Conservation (phyloP, 179 eudicot species). For the Silene vulgaris region DNA sequence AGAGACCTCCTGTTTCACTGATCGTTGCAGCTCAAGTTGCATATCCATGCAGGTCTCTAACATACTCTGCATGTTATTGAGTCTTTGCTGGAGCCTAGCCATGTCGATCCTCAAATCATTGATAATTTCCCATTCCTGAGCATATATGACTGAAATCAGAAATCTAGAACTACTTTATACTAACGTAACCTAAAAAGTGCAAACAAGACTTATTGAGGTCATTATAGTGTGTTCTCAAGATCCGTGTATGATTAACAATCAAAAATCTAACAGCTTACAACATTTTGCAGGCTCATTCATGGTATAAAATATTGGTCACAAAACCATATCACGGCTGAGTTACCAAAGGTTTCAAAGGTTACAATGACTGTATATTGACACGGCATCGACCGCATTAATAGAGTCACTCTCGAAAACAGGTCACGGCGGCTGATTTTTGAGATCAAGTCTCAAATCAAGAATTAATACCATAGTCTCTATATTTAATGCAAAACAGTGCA, state of each 20-base stretch:
- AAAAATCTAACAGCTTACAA: not conserved
- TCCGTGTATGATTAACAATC: not conserved
- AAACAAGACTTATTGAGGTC: not conserved
- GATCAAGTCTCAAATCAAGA: not conserved
- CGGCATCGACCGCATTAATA: too few relatives aligned
- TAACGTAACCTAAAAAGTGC: not conserved
- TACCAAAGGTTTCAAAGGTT: not conserved
- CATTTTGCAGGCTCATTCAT: not conserved
- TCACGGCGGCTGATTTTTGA: not conserved
- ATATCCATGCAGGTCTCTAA: slow-evolving; percentile 83
- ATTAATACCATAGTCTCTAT: too few relatives aligned
- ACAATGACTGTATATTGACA: not conserved
- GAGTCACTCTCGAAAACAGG: not conserved
- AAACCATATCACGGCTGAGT: not conserved
- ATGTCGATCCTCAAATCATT: slow-evolving; percentile 75
- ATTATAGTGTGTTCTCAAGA: not conserved
- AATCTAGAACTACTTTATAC: not conserved
- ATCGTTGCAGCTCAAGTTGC: slow-evolving; percentile 82
- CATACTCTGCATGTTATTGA: slow-evolving; percentile 82
- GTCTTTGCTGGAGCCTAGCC: slow-evolving; percentile 69
- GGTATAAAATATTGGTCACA: not conserved
- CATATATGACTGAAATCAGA: slow-evolving; percentile 2
- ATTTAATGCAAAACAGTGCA: too few relatives aligned
- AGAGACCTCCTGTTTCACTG: slow-evolving; percentile 67
- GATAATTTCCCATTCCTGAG: slow-evolving; percentile 78